phyloP scores from a whole-genome alignment of 805 yeast species.

The Candida vaughaniae region DNA sequence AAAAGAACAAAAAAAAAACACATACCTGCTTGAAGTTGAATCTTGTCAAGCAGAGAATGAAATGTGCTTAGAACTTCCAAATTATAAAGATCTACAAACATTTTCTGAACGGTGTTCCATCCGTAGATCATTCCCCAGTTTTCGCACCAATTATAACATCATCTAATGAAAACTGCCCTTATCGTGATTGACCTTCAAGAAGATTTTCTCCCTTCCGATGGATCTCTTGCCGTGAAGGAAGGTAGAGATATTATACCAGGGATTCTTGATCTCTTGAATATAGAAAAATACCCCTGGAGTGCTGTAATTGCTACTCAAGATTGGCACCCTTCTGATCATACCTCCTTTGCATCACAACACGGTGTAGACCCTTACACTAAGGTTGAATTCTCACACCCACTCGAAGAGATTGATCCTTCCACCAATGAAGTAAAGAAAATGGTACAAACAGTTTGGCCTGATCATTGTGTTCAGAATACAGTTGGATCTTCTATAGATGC shows the following conservation, averaged over 20 bases:
- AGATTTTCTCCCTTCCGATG: constrained; percentile 79
- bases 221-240: constrained; percentile 68
- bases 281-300: constrained; percentile 50
- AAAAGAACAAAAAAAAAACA: too few relatives aligned
- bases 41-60: too few relatives aligned
- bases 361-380: constrained; percentile 48
- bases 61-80: too few relatives aligned
- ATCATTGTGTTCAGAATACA: constrained; percentile 78
- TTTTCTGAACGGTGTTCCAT: too few relatives aligned
- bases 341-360: constrained; percentile 79
- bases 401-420: constrained; percentile 22
- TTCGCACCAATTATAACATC: too few relatives aligned
- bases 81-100: too few relatives aligned
- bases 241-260: constrained; percentile 60
- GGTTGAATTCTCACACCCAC: constrained; percentile 52
- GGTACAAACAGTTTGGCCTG: constrained; percentile 77
- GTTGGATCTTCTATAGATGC: constrained; percentile 63
- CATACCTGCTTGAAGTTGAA: too few relatives aligned
- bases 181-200: constrained; percentile 80
- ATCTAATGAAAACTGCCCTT: constrained; percentile 46
- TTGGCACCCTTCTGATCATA: constrained; percentile 82
- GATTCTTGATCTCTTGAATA: constrained; percentile 47
- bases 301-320: constrained; percentile 74
- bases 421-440: constrained; percentile 24
- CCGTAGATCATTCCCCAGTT: too few relatives aligned